Conservation (phyloP, 1,284 basidiomycete species). For the Ustilago vetiveriae region DNA sequence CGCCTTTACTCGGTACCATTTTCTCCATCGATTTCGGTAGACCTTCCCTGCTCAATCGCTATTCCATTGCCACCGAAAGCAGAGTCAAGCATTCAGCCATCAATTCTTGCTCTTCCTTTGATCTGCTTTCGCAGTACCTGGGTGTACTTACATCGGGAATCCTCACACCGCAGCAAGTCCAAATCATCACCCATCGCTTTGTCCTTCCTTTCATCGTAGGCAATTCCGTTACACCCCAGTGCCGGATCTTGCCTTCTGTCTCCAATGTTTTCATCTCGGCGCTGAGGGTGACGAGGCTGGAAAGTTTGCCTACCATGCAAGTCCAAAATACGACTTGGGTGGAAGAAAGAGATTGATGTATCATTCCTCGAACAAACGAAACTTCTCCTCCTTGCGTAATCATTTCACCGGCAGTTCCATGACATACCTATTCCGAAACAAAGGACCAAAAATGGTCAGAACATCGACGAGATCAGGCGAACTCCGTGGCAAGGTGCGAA, state of each 20-base stretch:
- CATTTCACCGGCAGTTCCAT: constrained; percentile 84
- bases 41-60: constrained; percentile 2
- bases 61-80: not conserved
- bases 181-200: constrained; percentile 85
- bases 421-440: constrained; percentile 65
- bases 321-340: constrained; percentile 77
- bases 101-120: too few relatives aligned
- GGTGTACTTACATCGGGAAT: constrained; percentile 28
- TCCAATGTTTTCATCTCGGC: constrained; percentile 71
- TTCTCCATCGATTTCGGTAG: constrained; percentile 7
- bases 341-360: constrained; percentile 77
- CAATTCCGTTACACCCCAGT: constrained; percentile 84
- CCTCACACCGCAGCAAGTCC: constrained; percentile 68
- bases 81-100: too few relatives aligned
- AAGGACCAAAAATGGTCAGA: too few relatives aligned
- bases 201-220: constrained; percentile 79
- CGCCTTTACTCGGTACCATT: not conserved
- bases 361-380: constrained; percentile 79
- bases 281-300: constrained; percentile 76
- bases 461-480: too few relatives aligned
- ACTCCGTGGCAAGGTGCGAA: not conserved
- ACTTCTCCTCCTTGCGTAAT: constrained; percentile 85
- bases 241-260: constrained; percentile 69
- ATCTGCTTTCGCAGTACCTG: too few relatives aligned
- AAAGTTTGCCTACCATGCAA: constrained; percentile 86